Conservation (phyloP, 148 eudicot genomes). For the Drosera capensis region DNA sequence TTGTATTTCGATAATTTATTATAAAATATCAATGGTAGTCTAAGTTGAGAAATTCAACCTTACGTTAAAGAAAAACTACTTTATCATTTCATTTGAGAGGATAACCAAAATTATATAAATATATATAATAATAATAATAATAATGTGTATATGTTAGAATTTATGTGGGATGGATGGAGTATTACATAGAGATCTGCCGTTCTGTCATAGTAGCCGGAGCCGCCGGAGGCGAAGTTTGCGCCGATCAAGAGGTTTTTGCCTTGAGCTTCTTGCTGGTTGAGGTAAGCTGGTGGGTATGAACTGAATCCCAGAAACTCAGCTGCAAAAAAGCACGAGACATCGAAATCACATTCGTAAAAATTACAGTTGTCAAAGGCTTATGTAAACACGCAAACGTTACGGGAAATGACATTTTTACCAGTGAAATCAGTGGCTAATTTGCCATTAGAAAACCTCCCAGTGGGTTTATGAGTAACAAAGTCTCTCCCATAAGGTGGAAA, state of each 20-base stretch:
- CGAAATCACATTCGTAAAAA: constrained; percentile 2
- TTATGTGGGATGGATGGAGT: not conserved
- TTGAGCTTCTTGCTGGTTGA: constrained; percentile 38
- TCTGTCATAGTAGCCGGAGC: constrained; percentile 61
- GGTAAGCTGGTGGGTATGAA: constrained; percentile 65
- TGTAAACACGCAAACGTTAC: too few species aligned
- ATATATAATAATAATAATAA: too few species aligned
- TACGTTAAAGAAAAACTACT: too few species aligned
- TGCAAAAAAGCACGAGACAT: constrained; percentile 16
- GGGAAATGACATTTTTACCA: too few species aligned
- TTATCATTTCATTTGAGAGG: too few species aligned
- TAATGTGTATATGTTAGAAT: too few species aligned
- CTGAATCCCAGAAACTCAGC: constrained; percentile 77
- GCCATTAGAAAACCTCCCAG: constrained; percentile 88
- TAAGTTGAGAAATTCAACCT: too few species aligned
- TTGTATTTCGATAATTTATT: too few species aligned
- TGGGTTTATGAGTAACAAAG: constrained; percentile 52
- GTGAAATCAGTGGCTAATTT: constrained; percentile 79
- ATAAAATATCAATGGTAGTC: too few species aligned
- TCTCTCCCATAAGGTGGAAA: constrained; percentile 92
- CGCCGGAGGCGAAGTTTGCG: constrained; percentile 85
- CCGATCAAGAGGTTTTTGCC: constrained; percentile 43
- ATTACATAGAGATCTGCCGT: constrained; percentile 59
- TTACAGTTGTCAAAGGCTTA: too few species aligned
- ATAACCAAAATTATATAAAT: too few species aligned